Conservation (phyloP, 495 filamentous ascomycete genomes). For the Lophiostoma macrostomum region DNA sequence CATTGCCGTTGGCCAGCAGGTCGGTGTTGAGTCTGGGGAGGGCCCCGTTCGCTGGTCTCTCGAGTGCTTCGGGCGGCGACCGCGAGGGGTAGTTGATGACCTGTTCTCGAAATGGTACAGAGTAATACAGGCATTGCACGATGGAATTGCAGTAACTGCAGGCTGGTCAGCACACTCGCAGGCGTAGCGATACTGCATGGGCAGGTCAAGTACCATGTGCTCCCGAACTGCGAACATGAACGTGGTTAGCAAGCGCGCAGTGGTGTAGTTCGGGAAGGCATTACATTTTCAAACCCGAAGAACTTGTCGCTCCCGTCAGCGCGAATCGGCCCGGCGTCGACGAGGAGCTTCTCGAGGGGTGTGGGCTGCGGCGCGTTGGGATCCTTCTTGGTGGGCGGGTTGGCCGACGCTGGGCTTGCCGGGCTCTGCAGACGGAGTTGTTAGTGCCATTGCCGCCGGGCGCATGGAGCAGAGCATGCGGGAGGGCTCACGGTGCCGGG, state of each 20-base stretch:
- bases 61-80: conserved; percentile 55
- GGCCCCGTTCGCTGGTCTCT: conserved; percentile 43
- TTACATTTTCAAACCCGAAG: conserved; percentile 96
- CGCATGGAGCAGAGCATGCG: background rate
- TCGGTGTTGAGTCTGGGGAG: conserved; percentile 50
- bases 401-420: conserved; percentile 45
- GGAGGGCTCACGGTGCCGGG: conserved; percentile 37
- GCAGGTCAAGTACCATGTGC: conserved; percentile 73
- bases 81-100: conserved; percentile 85
- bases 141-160: conserved; percentile 95
- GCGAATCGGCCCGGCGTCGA: conserved; percentile 73
- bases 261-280: conserved; percentile 37
- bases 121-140: conserved; percentile 94
- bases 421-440: conserved; percentile 39
- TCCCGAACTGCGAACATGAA: conserved; percentile 68
- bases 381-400: conserved; percentile 65
- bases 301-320: conserved; percentile 95
- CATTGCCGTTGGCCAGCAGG: conserved; percentile 17
- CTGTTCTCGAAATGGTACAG: conserved; percentile 88
- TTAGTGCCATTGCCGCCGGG: conserved; percentile 12
- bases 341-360: conserved; percentile 77
- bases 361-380: conserved; percentile 64
- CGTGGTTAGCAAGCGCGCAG: conserved; percentile 34
- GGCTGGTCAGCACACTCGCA: background rate
- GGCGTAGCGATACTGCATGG: background rate